Conservation (phyloP, 2,329 filamentous ascomycete species). For the Colletotrichum musae region DNA sequence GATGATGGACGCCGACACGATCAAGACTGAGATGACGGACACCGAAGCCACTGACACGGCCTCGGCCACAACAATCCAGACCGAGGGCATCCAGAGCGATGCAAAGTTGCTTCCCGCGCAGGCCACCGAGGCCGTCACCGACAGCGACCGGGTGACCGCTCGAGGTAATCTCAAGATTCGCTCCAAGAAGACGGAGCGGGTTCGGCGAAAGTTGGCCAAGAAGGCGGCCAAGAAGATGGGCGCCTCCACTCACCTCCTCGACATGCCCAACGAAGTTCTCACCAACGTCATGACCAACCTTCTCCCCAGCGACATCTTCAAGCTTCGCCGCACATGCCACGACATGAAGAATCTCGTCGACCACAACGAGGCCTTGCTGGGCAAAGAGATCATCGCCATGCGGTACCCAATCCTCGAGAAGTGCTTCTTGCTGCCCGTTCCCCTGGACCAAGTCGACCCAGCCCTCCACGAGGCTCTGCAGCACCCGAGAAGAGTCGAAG, state of each 20-base stretch:
- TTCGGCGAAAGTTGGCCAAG: constrained; percentile 31
- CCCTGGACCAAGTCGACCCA: constrained; percentile 57
- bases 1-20: too few species aligned
- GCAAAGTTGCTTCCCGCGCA: background rate
- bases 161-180: constrained; percentile 30
- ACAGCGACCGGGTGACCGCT: constrained; percentile 31
- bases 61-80: background rate
- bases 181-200: constrained; percentile 40
- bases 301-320: constrained; percentile 65
- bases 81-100: background rate
- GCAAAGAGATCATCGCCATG: constrained; percentile 56
- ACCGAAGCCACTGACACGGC: too few species aligned
- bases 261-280: constrained; percentile 68
- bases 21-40: too few species aligned
- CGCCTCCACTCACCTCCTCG: constrained; percentile 52
- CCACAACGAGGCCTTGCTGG: constrained; percentile 59
- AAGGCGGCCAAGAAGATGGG: background rate
- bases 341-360: constrained; percentile 59
- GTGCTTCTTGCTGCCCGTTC: constrained; percentile 66
- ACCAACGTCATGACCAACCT: constrained; percentile 62
- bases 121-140: constrained; percentile 29
- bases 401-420: constrained; percentile 66
- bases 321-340: constrained; percentile 58
- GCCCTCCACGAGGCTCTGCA: constrained; percentile 56
- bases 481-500: constrained; percentile 57